Evolutionary conservation across 441 rosid genomes (phyloP).

Genomic region (Adansonia grandidieri): DNA sequence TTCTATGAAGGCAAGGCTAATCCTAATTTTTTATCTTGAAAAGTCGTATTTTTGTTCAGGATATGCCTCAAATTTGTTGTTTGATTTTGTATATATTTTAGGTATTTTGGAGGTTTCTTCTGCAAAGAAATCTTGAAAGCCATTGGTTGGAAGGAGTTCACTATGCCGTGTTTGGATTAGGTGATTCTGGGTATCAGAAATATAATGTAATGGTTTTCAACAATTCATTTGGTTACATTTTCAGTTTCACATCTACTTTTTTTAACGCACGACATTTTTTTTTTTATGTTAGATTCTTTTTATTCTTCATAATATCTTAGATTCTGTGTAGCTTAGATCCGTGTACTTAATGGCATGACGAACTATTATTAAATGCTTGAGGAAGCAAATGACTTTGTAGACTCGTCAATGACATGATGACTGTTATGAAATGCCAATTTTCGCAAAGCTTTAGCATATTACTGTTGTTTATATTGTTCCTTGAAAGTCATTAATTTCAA

Average conservation of each 20-base stretch:
- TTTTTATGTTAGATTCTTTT: background rate
- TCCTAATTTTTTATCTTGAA: constrained; percentile 13
- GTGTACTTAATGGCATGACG: no score
- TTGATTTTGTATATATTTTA: constrained; percentile 34
- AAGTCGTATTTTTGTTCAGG: background rate
- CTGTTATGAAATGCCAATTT: constrained; percentile 3
- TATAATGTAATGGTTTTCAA: constrained; percentile 61
- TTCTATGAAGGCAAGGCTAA: constrained; percentile 61
- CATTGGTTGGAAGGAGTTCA: constrained; percentile 69
- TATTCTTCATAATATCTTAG: background rate
- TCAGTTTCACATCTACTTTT: background rate
- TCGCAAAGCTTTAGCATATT: background rate
- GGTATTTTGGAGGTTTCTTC: constrained; percentile 91
- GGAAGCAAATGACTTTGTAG: constrained; percentile 13
- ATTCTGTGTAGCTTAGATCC: background rate
- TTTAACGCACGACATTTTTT: background rate
- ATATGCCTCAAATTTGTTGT: background rate
- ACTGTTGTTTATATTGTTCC: background rate
- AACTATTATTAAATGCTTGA: background rate
- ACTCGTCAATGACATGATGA: background rate
- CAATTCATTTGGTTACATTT: constrained; percentile 9
- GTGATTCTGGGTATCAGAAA: constrained; percentile 95
- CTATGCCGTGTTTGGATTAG: constrained; percentile 88
- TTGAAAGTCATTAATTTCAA: background rate
- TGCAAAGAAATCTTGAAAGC: constrained; percentile 61